These are phyloP conservation scores for Clavispora asparagi DNA, from an alignment of 805 yeast genomes.

Conservation along the genomic window DNA sequence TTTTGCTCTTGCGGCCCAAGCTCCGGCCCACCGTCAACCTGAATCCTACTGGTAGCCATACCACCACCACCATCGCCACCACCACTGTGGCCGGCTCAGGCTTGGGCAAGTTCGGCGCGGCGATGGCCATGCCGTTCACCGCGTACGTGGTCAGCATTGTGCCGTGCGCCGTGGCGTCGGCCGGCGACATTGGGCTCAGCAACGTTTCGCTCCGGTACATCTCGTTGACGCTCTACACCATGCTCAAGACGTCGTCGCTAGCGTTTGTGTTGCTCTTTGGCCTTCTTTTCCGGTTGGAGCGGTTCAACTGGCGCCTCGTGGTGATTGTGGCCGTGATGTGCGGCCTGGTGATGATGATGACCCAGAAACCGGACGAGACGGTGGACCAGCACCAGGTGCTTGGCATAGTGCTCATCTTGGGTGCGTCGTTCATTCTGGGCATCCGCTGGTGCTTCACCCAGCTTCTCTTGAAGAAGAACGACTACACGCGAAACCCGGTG, in stretches of 20 bases:
- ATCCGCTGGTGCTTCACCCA: conserved; percentile 95
- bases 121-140: conserved; percentile 15
- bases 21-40: conserved; percentile 36
- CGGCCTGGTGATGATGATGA: conserved; percentile 84
- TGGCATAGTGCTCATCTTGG: conserved; percentile 71
- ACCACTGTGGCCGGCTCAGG: neutral
- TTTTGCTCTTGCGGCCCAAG: conserved; percentile 42
- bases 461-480: conserved; percentile 58
- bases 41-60: too few species aligned
- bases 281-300: conserved; percentile 72
- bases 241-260: conserved; percentile 84
- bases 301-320: conserved; percentile 60
- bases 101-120: conserved; percentile 6
- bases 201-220: conserved; percentile 78
- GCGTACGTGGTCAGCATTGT: conserved; percentile 50
- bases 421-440: conserved; percentile 81
- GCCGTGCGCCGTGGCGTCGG: conserved; percentile 84
- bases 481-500: conserved; percentile 66
- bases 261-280: conserved; percentile 90
- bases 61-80: neutral
- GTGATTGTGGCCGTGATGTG: conserved; percentile 77
- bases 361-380: conserved; percentile 30
- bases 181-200: conserved; percentile 92
- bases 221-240: conserved; percentile 80
- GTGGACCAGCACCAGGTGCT: conserved; percentile 21